phyloP scores from a whole-genome alignment of 495 filamentous ascomycete genomes.

The Daldinia caldariorum region DNA sequence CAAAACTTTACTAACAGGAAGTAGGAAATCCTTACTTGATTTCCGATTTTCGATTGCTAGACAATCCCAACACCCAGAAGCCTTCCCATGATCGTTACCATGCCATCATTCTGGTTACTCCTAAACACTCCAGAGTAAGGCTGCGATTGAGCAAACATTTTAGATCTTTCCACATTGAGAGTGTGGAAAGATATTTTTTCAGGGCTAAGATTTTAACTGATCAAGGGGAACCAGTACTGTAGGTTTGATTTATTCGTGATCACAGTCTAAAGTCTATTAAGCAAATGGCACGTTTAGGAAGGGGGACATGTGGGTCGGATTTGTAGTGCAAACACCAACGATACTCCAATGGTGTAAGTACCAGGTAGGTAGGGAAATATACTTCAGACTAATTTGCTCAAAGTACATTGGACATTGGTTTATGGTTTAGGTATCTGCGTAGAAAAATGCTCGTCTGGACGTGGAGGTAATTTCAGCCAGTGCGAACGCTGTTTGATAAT shows the following conservation, averaged over 20 bases:
- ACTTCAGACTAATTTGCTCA: conserved; percentile 4
- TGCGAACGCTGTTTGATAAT: neutral
- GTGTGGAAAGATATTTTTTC: neutral
- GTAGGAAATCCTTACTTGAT: neutral
- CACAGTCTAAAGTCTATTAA: neutral
- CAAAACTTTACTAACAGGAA: neutral
- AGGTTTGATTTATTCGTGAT: neutral
- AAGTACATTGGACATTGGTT: neutral
- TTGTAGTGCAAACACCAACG: neutral
- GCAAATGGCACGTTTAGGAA: neutral
- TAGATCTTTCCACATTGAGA: neutral
- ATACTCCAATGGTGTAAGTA: conserved; percentile 1
- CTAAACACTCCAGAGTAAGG: neutral
- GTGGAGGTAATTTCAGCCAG: neutral
- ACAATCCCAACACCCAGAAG: neutral
- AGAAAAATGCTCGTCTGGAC: neutral
- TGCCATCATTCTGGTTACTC: too few species aligned
- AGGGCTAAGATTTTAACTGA: neutral
- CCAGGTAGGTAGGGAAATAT: neutral
- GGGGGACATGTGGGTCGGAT: neutral
- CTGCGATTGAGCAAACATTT: neutral
- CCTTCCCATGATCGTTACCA: too few species aligned
- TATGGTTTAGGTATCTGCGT: too few species aligned
- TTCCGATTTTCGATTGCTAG: neutral
- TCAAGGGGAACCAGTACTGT: neutral